phyloP scores from a whole-genome alignment of 768 basidiomycete genomes.

The Boletus tylopilopsis region DNA sequence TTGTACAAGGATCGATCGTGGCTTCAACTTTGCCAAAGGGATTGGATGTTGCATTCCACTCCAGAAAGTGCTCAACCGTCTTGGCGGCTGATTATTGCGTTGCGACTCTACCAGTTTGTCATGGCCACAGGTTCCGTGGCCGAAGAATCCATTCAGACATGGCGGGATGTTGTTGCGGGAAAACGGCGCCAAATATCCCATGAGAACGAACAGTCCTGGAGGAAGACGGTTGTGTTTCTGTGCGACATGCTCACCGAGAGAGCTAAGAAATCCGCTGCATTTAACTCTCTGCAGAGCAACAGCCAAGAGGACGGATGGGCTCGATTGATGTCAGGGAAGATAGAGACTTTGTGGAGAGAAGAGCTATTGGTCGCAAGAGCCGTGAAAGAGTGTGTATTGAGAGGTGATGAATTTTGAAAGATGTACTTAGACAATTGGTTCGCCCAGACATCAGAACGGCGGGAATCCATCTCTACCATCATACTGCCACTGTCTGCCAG shows the following conservation, averaged over 20 bases:
- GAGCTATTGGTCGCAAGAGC: slow-evolving; percentile 48
- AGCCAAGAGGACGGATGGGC: slow-evolving; percentile 23
- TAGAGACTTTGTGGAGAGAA: slow-evolving; percentile 59
- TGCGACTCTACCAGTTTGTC: slow-evolving; percentile 61
- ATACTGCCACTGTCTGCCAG: too few relatives aligned
- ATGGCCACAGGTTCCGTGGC: slow-evolving; percentile 25
- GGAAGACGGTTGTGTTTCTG: slow-evolving; percentile 33
- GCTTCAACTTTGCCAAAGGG: slow-evolving; percentile 39
- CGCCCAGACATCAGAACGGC: too few relatives aligned
- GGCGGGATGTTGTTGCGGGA: slow-evolving; percentile 54
- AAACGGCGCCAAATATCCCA: slow-evolving; percentile 41
- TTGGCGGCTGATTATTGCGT: slow-evolving; percentile 67
- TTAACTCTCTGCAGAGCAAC: neutral
- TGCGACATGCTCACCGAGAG: slow-evolving; percentile 38
- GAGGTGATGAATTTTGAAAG: slow-evolving; percentile 46
- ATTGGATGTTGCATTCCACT: slow-evolving; percentile 71
- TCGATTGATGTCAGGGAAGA: slow-evolving; percentile 34
- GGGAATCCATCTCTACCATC: too few relatives aligned
- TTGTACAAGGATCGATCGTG: neutral
- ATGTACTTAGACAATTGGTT: neutral
- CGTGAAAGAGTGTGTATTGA: slow-evolving; percentile 43
- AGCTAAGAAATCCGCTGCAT: slow-evolving; percentile 23
- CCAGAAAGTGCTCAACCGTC: slow-evolving; percentile 70
- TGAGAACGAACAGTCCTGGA: slow-evolving; percentile 50
- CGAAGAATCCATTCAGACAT: slow-evolving; percentile 37